Base-by-base conservation (phyloP, 306 rosid species). In the Rosa chinensis region DNA sequence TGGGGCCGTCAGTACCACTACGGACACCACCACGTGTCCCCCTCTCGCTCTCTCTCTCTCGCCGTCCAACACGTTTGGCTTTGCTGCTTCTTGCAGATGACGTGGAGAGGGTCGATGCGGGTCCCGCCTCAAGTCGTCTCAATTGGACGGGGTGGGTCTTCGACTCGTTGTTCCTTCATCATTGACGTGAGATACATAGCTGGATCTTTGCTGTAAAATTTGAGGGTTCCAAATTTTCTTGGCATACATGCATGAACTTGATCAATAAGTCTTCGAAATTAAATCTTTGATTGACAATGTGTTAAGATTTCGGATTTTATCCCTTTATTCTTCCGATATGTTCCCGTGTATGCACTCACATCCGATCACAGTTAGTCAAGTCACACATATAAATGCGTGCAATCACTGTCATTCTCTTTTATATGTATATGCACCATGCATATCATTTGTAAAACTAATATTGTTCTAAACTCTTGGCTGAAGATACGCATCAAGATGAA, bases 11-110 rank as follows among this genome's bases (percentile, higher is more conserved):
- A 0, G 6, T 3, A 0, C 47, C 77, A 21, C 53, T 75, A 64
- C 2, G 61, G 20, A 78, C 79, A 73, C 35, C 66, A 74, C 82
- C 90, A 84, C 90, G 88, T 86, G 84, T 84, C 75, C 55, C 32
- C 9, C 47, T 7, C 69, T 32, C 37, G 37, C 37, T 32, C 37
- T 2, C 37, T 32, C 3, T 6, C 69, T 28, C 12, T 12, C 45
- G 18, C 73, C 77, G 70, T 56, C 73, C 55, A 50, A 18, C 86
- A 81, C 78, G 78, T 81, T 72, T 42, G 73, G 47, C 45, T 59
- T 55, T 16, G 23, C 25, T 8, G 21, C 25, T 8, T 35, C 35
- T 13, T 4, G 2, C 10, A 32, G 83, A 70, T 82, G 88, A 82
- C 75, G 80, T 82, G 89, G 77, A 70, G 53, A 6, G 2, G 76